Evolutionary conservation across 805 yeast species (phyloP), one percentile per base, ranked within the genome.

Genomic region (Teunomyces barrocoloradensis): DNA sequence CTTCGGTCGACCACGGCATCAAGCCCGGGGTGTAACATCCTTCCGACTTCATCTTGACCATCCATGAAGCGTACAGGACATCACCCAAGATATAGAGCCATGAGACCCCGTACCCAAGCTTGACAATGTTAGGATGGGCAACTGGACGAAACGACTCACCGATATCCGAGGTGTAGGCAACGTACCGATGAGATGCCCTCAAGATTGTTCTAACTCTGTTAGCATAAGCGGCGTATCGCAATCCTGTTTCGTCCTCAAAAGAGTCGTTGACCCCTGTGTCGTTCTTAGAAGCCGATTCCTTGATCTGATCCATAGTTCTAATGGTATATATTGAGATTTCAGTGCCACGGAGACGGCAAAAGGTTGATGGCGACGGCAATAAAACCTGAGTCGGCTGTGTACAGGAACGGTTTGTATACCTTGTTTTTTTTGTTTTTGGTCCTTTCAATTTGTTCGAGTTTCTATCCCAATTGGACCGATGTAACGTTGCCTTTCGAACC

Each of bases 131-230:
- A 1, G 91, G 90, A 56, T 82, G 84, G 3, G 88, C 91, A 9
- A 87, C 84, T 0, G 94, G 94, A 45, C 96, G 75, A 68, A 87
- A 88, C 9, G 91, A 84, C 60, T 87, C 96, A 28, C 96, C 96
- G 56, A 87, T 81, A 61, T 87, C 96, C 0, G 91, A 85, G 2
- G 95, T 87, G 65, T 88, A 87, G 1, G 96, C 96, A 21, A 87
- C 88, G 58, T 87, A 88, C 57, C 95, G 69, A 60, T 85, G 92
- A 12, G 91, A 79, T 5, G 94, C 89, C 43, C 75, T 55, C 42
- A 86, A 71, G 49, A 87, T 82, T 6, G 90, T 85, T 61, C 90
- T 72, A 41, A 85, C 60, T 57, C 95, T 69, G 62, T 83, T 83
- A 51, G 91, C 90, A 63, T 87, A 87, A 6, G 92, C 95, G 4